These are phyloP conservation scores for Eleusine coracana DNA, from an alignment of 176 grass and related monocot species.

Conservation along the genomic window DNA sequence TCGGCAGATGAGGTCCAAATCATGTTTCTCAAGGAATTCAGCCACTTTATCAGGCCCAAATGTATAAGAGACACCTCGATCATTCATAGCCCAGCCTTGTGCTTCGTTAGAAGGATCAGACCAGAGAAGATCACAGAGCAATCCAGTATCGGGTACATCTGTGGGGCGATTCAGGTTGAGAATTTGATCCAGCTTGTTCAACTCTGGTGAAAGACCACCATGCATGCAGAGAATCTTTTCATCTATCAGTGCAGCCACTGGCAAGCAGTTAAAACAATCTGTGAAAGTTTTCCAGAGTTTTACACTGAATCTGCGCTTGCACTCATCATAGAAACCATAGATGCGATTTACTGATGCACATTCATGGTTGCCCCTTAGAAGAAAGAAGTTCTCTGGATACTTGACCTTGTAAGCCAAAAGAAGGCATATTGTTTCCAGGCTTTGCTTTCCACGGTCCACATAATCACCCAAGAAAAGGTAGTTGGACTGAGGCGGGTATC, in stretches of 20 bases:
- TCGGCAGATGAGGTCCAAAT: slow-evolving; percentile 79
- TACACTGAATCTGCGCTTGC: slow-evolving; percentile 79
- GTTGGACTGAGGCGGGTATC: slow-evolving; percentile 65
- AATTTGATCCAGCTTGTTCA: slow-evolving; percentile 79
- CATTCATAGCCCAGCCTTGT: slow-evolving; percentile 76
- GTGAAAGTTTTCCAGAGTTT: slow-evolving; percentile 77
- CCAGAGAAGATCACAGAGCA: slow-evolving; percentile 87
- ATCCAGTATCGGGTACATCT: slow-evolving; percentile 68
- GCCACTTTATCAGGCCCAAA: slow-evolving; percentile 70
- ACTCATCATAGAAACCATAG: slow-evolving; percentile 81
- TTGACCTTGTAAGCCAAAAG: slow-evolving; percentile 84
- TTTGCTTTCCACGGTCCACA: slow-evolving; percentile 81
- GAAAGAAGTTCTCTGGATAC: slow-evolving; percentile 76
- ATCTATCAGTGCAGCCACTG: slow-evolving; percentile 72
- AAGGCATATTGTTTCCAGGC: slow-evolving; percentile 87
- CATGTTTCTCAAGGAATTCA: slow-evolving; percentile 80
- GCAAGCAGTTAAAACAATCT: slow-evolving; percentile 79
- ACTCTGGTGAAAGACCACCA: slow-evolving; percentile 74
- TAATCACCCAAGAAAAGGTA: slow-evolving; percentile 91
- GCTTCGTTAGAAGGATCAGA: slow-evolving; percentile 65
- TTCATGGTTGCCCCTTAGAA: slow-evolving; percentile 83
- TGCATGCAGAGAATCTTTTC: slow-evolving; percentile 83
- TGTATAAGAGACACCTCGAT: slow-evolving; percentile 76
- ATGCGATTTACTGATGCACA: slow-evolving; percentile 80
- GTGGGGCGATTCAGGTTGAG: slow-evolving; percentile 57